Evolutionary conservation across 108 stramenopile species (phyloP).

Genomic region (Mediolabrus comicus): DNA sequence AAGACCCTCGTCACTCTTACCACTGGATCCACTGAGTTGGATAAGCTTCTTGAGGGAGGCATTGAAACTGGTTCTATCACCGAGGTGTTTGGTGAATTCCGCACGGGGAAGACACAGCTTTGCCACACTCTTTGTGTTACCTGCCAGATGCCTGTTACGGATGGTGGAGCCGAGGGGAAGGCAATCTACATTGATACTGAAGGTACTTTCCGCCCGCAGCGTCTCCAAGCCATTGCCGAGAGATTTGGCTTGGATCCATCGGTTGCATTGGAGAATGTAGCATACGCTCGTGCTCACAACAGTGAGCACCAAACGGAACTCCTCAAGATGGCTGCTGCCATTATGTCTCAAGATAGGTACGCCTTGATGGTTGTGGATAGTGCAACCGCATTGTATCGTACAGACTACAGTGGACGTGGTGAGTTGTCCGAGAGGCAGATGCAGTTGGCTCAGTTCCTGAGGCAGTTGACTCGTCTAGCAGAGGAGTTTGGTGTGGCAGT

Average conservation of each 20-base stretch:
- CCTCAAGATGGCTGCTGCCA: conserved; percentile 95
- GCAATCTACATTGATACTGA: conserved; percentile 99
- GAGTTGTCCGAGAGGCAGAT: conserved; percentile 96
- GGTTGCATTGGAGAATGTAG: conserved; percentile 97
- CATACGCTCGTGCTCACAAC: conserved; percentile 99
- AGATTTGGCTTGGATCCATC: conserved; percentile 94
- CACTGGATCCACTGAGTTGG: conserved; percentile 95
- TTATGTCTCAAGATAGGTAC: conserved; percentile 98
- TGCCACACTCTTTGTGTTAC: conserved; percentile 99
- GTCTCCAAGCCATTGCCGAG: conserved; percentile 96
- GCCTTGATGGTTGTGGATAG: conserved; percentile 97
- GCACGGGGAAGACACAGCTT: conserved; percentile 98
- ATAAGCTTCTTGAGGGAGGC: conserved; percentile 96
- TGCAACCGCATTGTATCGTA: conserved; percentile 98
- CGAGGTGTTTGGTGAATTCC: conserved; percentile 97
- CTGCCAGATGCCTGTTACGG: conserved; percentile 95
- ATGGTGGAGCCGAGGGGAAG: conserved; percentile 99
- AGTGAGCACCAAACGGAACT: conserved; percentile 99
- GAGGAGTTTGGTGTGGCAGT: conserved; percentile 99
- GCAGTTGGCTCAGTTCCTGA: conserved; percentile 98
- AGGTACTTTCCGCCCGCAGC: conserved; percentile 96
- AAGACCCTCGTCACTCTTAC: conserved; percentile 88
- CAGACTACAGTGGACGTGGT: conserved; percentile 99
- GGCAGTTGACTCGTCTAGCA: conserved; percentile 95
- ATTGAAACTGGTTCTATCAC: conserved; percentile 98